Evolutionary conservation across 257 asterid species (phyloP).

Genomic region (Oldenlandia corymbosa): DNA sequence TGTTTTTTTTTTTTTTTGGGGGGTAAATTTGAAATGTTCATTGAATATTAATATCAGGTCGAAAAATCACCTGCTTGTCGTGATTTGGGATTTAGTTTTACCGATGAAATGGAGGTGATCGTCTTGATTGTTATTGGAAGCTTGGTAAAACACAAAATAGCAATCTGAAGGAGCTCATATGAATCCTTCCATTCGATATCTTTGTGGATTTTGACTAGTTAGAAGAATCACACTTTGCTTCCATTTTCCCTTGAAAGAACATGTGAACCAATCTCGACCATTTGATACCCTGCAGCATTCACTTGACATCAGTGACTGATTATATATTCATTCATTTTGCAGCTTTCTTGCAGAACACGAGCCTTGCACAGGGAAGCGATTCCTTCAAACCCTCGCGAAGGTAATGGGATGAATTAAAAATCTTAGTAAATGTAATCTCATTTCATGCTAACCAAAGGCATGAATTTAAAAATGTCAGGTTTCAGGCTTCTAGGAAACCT

Average conservation of each 20-base stretch:
- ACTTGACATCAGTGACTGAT: neutral
- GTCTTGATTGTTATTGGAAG: no score
- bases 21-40: no score
- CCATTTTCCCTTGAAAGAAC: neutral
- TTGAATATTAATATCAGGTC: no score
- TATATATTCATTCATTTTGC: constrained; percentile 11
- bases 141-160: no score
- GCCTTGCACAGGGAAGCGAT: constrained; percentile 42
- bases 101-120: no score
- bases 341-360: constrained; percentile 52
- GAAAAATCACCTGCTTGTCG: no score
- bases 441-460: neutral
- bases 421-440: neutral
- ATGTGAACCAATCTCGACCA: neutral
- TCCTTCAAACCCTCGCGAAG: constrained; percentile 59
- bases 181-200: no score
- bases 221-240: neutral
- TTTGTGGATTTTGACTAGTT: neutral
- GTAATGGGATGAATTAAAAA: constrained; percentile 21
- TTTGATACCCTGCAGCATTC: neutral
- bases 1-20: no score
- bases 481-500: neutral
- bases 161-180: no score
- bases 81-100: no score
- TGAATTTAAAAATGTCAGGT: no score